phyloP scores from a whole-genome alignment of 441 rosid species.

The Pelargonium australe region DNA sequence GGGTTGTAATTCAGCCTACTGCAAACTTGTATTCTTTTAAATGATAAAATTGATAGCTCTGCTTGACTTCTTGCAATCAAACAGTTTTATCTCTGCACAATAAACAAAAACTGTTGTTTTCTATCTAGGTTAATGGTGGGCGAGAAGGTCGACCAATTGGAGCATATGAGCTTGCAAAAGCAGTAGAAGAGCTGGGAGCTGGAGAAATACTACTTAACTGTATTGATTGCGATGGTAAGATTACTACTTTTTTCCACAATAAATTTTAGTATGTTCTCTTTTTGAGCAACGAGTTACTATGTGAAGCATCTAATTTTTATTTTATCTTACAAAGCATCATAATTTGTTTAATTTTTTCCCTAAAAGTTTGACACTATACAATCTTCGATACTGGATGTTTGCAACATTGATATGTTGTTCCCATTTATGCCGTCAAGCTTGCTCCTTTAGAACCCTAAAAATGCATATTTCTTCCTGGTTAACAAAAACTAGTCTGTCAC shows the following conservation, averaged over 20 bases:
- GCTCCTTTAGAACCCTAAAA: background rate
- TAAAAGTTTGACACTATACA: background rate
- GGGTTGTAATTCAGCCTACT: background rate
- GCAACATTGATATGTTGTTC: background rate
- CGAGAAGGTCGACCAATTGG: constrained; percentile 95
- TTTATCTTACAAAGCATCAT: background rate
- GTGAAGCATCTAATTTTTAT: no score
- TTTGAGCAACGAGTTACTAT: background rate
- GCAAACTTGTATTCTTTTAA: background rate
- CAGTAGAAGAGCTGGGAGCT: constrained; percentile 90
- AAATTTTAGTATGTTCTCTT: background rate
- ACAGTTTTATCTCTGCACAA: constrained; percentile 10
- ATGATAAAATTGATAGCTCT: no score
- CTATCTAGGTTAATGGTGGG: constrained; percentile 78
- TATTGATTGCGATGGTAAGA: constrained; percentile 84
- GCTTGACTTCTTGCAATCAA: background rate
- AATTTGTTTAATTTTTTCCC: background rate
- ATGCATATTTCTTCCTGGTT: background rate
- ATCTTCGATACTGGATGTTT: background rate
- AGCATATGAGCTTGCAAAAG: constrained; percentile 95
- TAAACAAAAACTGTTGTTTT: constrained; percentile 12
- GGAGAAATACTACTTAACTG: constrained; percentile 93
- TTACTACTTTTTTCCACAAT: background rate
- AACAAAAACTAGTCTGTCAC: background rate
- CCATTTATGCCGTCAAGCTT: background rate